phyloP scores from a whole-genome alignment of 2,329 filamentous ascomycete species.

The Epichloe sylvatica region DNA sequence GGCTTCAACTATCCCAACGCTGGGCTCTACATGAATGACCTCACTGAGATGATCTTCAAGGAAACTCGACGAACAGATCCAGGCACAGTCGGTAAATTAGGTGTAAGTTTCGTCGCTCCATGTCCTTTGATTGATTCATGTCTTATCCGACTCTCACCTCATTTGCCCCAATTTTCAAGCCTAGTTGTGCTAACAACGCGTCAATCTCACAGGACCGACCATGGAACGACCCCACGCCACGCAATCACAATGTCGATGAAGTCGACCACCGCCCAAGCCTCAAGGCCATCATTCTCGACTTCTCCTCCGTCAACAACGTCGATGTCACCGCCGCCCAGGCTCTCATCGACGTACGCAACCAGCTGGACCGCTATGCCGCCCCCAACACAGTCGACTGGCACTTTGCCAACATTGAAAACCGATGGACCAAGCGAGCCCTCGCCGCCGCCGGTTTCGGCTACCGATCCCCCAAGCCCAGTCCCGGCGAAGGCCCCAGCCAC shows the following conservation, averaged over 20 bases:
- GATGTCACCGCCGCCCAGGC: conserved; percentile 42
- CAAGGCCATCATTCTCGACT: conserved; percentile 42
- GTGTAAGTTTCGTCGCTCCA: conserved; percentile 20
- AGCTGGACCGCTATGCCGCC: conserved; percentile 36
- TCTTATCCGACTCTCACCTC: too few relatives aligned
- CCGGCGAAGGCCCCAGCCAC: conserved; percentile 13
- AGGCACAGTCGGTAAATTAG: conserved; percentile 30
- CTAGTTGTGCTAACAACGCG: conserved; percentile 4
- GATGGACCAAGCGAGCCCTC: conserved; percentile 43
- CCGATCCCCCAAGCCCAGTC: conserved; percentile 14
- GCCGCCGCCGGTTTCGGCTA: conserved; percentile 39
- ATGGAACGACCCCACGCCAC: conserved; percentile 40
- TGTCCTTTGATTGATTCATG: too few relatives aligned
- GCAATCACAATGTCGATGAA: conserved; percentile 17
- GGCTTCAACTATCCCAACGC: conserved; percentile 44
- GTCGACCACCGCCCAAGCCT: conserved; percentile 33
- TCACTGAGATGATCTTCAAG: conserved; percentile 31
- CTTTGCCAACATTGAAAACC: conserved; percentile 38
- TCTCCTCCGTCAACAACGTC: conserved; percentile 39
- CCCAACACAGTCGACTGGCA: conserved; percentile 34
- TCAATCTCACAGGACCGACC: conserved; percentile 30
- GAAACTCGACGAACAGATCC: conserved; percentile 32
- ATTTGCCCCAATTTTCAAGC: neutral
- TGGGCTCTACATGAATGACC: conserved; percentile 34
- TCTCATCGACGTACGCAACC: conserved; percentile 39